Percentiles rank a stretch among this genome's conserved stretches.
Evolutionary conservation across 106 monocot species (phyloP).

Genomic region (Alisma plantagoaquatica): DNA sequence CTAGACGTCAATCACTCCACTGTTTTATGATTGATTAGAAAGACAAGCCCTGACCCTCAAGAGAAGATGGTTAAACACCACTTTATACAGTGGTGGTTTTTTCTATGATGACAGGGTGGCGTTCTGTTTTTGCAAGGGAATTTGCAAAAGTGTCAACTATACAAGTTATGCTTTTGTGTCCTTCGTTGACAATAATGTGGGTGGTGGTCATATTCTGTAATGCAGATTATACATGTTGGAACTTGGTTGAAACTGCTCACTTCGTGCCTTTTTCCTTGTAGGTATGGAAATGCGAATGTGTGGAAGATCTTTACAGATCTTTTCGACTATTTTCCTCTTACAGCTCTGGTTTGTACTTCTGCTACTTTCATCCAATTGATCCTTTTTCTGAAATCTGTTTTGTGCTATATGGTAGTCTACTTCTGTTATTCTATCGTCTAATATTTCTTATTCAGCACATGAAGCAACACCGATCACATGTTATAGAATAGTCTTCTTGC

Average conservation of each 20-base stretch:
- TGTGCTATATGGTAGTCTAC: background rate
- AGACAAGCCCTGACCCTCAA: no score
- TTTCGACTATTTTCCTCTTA: slow-evolving; percentile 97
- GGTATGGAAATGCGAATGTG: slow-evolving; percentile 96
- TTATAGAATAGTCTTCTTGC: background rate
- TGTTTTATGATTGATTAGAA: no score
- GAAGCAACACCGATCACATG: background rate
- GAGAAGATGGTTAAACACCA: no score
- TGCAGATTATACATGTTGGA: background rate
- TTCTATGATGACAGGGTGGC: no score
- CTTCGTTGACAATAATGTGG: no score
- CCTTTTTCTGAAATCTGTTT: background rate
- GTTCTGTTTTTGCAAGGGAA: no score
- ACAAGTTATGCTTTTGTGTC: no score
- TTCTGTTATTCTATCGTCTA: background rate
- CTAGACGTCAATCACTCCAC: no score
- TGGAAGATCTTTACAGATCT: slow-evolving; percentile 99
- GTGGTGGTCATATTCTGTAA: no score
- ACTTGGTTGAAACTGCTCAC: background rate
- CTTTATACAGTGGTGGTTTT: no score
- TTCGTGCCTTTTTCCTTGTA: slow-evolving; percentile 18
- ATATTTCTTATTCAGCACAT: background rate
- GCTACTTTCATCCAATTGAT: background rate
- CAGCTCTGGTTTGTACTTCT: slow-evolving; percentile 86
- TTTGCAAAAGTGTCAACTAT: no score